Base-by-base conservation (phyloP, 2,329 filamentous ascomycete genomes). In the Trichoderma hamatum region DNA sequence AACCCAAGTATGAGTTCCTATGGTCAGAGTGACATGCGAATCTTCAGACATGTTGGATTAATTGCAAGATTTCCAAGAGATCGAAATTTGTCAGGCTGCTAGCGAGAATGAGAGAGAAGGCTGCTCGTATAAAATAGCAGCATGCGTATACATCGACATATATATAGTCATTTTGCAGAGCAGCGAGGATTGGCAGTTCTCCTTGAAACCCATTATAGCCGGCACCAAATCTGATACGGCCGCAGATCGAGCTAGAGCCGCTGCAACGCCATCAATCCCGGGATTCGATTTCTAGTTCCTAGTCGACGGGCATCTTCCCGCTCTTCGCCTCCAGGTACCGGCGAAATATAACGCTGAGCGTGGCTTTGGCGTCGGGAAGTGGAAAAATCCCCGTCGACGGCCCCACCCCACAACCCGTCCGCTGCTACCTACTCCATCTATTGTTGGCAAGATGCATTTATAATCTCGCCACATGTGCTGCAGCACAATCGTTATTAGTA, bases 1-100 rank as follows among this genome's bases (percentile, higher is more conserved):
- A n/a, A 21, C 16, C 64, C 46, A 70, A 6, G 63, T 67, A 39
- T 62, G 55, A 49, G 63, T 62, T 36, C 63, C 63, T n/a, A 62
- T 32, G 14, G 24, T 36, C 13, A 62, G 21, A 11, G 55, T 9
- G 32, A 70, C 49, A 21, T 21, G 19, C 7, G 54, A 34, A 21
- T 39, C 19, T 21, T 34, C 54, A 52, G 68, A 58, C 63, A 70
- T 68, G 21, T 26, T 56, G 32, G 39, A 28, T 51, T 16, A 7
- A 62, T 5, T 19, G n/a, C 4, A 3, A 26, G n/a, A 10, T 0
- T 26, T 26, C 7, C 3, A 24, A 13, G 5, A 5, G 19, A 0
- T 11, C 2, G 2, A 26, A 19, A 19, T 13, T 10, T 6, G 5
- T 24, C 10, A 36, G 11, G 2, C n/a, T n/a, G 14, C 2, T 11